Percentiles rank a stretch among this genome's conserved stretches.
phyloP scores from a whole-genome alignment of 176 grass and related monocot species.

The Carex cristatella region DNA sequence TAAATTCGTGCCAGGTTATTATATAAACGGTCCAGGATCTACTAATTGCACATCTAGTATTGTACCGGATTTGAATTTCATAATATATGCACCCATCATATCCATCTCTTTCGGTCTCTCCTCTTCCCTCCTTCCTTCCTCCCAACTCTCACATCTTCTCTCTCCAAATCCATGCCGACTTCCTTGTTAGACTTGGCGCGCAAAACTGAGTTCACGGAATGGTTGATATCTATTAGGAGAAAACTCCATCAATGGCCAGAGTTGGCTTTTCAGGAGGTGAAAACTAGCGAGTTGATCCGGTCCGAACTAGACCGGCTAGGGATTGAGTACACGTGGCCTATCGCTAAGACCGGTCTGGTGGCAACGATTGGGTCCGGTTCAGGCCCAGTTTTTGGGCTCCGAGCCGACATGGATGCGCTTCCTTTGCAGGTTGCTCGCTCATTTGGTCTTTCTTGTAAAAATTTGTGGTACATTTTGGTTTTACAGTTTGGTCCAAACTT shows the following conservation, averaged over 20 bases:
- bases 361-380: constrained; percentile 28
- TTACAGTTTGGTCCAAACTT: not conserved
- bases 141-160: not conserved
- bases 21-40: no score
- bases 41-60: no score
- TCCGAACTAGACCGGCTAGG: constrained; percentile 59
- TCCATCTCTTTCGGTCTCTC: no score
- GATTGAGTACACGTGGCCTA: constrained; percentile 51
- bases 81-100: no score
- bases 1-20: no score
- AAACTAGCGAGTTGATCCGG: constrained; percentile 58
- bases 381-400: constrained; percentile 53
- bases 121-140: not conserved
- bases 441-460: not conserved
- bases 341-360: constrained; percentile 55
- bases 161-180: not conserved
- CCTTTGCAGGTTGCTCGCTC: constrained; percentile 48
- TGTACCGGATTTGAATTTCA: no score
- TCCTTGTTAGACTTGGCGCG: constrained; percentile 50
- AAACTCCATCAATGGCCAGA: constrained; percentile 75
- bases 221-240: constrained; percentile 42
- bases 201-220: constrained; percentile 45
- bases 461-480: not conserved
- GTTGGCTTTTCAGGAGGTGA: constrained; percentile 69
- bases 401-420: constrained; percentile 92